Evolutionary conservation across 306 rosid species (phyloP).

Genomic region (Astragalus glycyphyllos): DNA sequence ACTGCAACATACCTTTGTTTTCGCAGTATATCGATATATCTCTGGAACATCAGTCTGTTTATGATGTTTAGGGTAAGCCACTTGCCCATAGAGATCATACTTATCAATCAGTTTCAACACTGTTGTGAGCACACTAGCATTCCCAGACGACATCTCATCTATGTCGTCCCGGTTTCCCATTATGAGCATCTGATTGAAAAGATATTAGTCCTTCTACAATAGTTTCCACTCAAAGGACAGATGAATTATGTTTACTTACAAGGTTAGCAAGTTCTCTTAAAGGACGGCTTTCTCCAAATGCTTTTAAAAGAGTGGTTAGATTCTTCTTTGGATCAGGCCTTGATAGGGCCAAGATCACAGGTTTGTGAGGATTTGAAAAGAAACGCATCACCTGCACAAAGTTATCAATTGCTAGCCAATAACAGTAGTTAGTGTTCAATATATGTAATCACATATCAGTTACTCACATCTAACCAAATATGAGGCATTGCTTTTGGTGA

Average conservation of each 20-base stretch:
- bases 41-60: slow-evolving; percentile 91
- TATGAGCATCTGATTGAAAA: slow-evolving; percentile 65
- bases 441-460: slow-evolving; percentile 11
- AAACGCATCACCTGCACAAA: slow-evolving; percentile 78
- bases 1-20: slow-evolving; percentile 69
- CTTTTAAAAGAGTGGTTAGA: slow-evolving; percentile 81
- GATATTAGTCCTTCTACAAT: slow-evolving; percentile 36
- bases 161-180: slow-evolving; percentile 92
- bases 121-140: slow-evolving; percentile 76
- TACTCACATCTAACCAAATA: slow-evolving; percentile 87
- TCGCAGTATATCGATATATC: slow-evolving; percentile 85
- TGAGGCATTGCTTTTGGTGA: slow-evolving; percentile 75
- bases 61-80: slow-evolving; percentile 94
- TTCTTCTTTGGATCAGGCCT: slow-evolving; percentile 96
- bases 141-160: slow-evolving; percentile 84
- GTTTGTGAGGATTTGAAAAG: slow-evolving; percentile 89
- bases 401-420: slow-evolving; percentile 28
- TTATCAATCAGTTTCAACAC: slow-evolving; percentile 85
- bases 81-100: slow-evolving; percentile 88
- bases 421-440: neutral
- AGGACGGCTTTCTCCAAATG: slow-evolving; percentile 88
- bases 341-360: slow-evolving; percentile 87
- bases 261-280: slow-evolving; percentile 86
- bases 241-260: slow-evolving; percentile 56
- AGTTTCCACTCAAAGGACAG: neutral